Conservation (phyloP, 768 basidiomycete species). For the Gloeostereum incarnatum region DNA sequence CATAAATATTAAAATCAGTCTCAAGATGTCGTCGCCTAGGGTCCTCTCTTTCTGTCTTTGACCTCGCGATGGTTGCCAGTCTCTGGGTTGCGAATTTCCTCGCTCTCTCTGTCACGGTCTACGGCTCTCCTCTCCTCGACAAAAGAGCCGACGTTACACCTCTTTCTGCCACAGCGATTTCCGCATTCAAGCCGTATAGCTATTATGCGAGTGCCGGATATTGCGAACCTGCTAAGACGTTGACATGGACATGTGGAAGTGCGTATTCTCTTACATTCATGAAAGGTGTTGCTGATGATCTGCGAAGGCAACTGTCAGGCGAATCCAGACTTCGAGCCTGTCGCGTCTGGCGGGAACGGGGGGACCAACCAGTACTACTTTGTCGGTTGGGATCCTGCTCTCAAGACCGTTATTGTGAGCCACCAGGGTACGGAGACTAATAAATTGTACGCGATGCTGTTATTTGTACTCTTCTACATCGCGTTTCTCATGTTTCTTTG, state of each 20-base stretch:
- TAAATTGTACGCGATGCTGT: slow-evolving; percentile 14
- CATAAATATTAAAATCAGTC: too few relatives aligned
- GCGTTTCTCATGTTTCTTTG: not conserved
- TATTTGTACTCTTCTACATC: not conserved
- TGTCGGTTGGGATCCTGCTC: slow-evolving; percentile 38
- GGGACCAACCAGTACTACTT: slow-evolving; percentile 31
- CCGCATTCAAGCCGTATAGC: slow-evolving; percentile 21
- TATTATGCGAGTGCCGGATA: slow-evolving; percentile 28
- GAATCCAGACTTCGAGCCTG: slow-evolving; percentile 35
- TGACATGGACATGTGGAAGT: slow-evolving; percentile 35
- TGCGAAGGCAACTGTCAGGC: slow-evolving; percentile 32
- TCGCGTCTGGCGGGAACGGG: slow-evolving; percentile 31
- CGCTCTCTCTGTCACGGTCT: too few relatives aligned
- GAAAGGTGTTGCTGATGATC: not conserved
- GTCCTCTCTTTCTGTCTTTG: too few relatives aligned
- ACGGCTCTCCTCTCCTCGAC: too few relatives aligned
- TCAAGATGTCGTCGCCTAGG: too few relatives aligned
- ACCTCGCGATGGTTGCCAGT: too few relatives aligned
- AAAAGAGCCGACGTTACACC: too few relatives aligned
- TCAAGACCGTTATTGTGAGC: slow-evolving; percentile 23
- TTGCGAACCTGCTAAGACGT: slow-evolving; percentile 21
- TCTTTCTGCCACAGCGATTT: not conserved
- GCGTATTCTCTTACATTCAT: slow-evolving; percentile 5
- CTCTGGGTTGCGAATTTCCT: too few relatives aligned
- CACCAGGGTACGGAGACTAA: slow-evolving; percentile 25